Evolutionary conservation across 2,329 filamentous ascomycete species (phyloP).

Genomic region (Huntiella bhutanensis): DNA sequence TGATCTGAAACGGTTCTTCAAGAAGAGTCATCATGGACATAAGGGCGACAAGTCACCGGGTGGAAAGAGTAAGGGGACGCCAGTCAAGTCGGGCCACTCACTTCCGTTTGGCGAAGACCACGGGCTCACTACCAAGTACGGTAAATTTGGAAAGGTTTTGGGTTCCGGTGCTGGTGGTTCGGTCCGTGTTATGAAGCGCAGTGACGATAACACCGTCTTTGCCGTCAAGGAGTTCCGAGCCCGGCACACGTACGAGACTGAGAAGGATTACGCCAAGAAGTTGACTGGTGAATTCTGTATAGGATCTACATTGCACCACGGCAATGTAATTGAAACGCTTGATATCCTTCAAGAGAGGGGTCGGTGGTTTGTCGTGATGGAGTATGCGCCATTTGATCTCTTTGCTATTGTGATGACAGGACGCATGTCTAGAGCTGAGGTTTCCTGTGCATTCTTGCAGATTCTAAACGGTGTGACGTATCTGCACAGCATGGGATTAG

Average conservation of each 20-base stretch:
- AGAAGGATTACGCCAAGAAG: constrained; percentile 95
- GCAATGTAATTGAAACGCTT: constrained; percentile 94
- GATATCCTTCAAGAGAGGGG: constrained; percentile 90
- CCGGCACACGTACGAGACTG: constrained; percentile 78
- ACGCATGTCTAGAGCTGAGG: constrained; percentile 82
- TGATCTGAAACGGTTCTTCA: constrained; percentile 94
- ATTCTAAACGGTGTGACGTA: constrained; percentile 91
- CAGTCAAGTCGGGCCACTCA: constrained; percentile 30
- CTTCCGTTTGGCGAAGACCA: constrained; percentile 85
- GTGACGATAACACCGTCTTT: constrained; percentile 81
- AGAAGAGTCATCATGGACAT: constrained; percentile 42
- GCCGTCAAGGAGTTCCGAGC: constrained; percentile 94
- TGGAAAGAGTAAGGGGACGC: constrained; percentile 43
- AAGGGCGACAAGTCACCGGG: constrained; percentile 45
- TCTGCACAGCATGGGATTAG: constrained; percentile 82
- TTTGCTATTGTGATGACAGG: constrained; percentile 99
- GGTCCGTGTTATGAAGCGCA: constrained; percentile 82
- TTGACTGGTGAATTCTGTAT: constrained; percentile 97
- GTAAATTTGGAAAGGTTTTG: constrained; percentile 84
- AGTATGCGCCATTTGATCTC: constrained; percentile 87
- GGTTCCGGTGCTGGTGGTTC: constrained; percentile 90
- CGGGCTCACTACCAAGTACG: constrained; percentile 76
- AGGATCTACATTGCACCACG: constrained; percentile 87
- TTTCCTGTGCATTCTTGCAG: constrained; percentile 80
- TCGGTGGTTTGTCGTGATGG: constrained; percentile 98